Base-by-base conservation (phyloP, 305 asterid genomes). In the Solanum hybrid region DNA sequence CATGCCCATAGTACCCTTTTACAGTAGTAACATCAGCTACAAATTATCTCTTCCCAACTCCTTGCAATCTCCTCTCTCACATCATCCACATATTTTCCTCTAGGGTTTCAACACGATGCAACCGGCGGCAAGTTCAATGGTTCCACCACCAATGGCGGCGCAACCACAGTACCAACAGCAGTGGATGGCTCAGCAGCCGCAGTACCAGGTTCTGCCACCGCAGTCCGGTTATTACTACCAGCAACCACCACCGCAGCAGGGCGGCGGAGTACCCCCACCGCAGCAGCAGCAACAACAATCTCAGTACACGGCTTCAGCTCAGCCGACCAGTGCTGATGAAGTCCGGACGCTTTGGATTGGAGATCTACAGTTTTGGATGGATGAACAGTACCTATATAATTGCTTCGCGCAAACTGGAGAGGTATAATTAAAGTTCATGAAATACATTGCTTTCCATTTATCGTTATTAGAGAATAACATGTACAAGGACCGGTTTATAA, bases 311-410 rank as follows among this genome's bases (percentile, higher is more conserved):
- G 89, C 91, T 7, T 78, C 87, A 14, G 89, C 88, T 76, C 93
- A 90, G 69, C 91, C 93, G 5, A 90, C 89, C 11, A 78, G 73
- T 78, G 64, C 88, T 35, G 94, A 90, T 60, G 94, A 90, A 89
- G 81, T 93, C 90, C 91, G 92, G 27, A 93, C 92, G 75, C 92
- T 93, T 78, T 93, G 93, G 93, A 91, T 93, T 78, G 94, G 94
- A 22, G 94, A 93, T 91, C 92, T 93, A 80, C 94, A 93, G 90
- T 90, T 78, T 87, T 93, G 92, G 92, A 93, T 93, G 94, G 94
- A 93, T 60, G 94, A 93, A 88, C 89, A 88, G 34, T 93, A 93
- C 87, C 15, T 93, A 19, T 24, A 72, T 5, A 88, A n/a, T 69
- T 91, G 92, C 89, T 93, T 93, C 72, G 89, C 89, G 8, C 89